Percentiles rank a stretch among this genome's conserved stretches.
Conservation (phyloP, 2,329 filamentous ascomycete species). For the Thielaviopsis musarum region DNA sequence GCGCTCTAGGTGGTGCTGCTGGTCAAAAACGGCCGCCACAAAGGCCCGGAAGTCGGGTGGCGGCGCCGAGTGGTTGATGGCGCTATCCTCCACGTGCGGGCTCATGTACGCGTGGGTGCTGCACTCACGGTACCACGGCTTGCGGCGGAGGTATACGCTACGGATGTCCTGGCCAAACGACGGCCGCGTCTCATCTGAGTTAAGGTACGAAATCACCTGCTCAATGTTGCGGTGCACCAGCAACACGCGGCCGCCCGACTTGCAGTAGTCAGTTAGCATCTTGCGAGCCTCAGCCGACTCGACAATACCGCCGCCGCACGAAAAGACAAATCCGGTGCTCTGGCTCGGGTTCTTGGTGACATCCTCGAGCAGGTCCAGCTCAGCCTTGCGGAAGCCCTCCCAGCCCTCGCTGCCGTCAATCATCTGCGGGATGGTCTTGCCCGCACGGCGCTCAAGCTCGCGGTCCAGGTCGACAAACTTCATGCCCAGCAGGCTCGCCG, state of each 20-base stretch:
- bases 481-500: slow-evolving; percentile 56
- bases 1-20: slow-evolving; percentile 29
- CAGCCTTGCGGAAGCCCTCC: slow-evolving; percentile 72
- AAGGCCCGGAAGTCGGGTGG: slow-evolving; percentile 15
- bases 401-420: slow-evolving; percentile 58
- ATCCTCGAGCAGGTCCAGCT: slow-evolving; percentile 56
- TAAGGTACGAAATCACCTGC: slow-evolving; percentile 74
- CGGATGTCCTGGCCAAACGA: slow-evolving; percentile 89
- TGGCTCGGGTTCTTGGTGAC: slow-evolving; percentile 51
- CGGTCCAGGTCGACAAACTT: slow-evolving; percentile 76
- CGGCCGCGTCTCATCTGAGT: slow-evolving; percentile 75
- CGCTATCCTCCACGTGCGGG: slow-evolving; percentile 24
- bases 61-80: slow-evolving; percentile 8
- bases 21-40: slow-evolving; percentile 15
- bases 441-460: slow-evolving; percentile 60
- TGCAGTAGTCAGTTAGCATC: slow-evolving; percentile 55
- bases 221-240: slow-evolving; percentile 77
- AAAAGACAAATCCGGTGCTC: slow-evolving; percentile 63
- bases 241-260: slow-evolving; percentile 66
- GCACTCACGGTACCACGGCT: slow-evolving; percentile 79
- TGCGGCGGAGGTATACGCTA: slow-evolving; percentile 74
- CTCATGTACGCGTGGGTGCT: slow-evolving; percentile 92
- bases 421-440: slow-evolving; percentile 70
- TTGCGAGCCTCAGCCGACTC: slow-evolving; percentile 68
- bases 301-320: slow-evolving; percentile 85